Percentiles rank a stretch among this genome's conserved stretches.
phyloP scores from a whole-genome alignment of 1,284 basidiomycete species.

The Ceratobasidium sp. region DNA sequence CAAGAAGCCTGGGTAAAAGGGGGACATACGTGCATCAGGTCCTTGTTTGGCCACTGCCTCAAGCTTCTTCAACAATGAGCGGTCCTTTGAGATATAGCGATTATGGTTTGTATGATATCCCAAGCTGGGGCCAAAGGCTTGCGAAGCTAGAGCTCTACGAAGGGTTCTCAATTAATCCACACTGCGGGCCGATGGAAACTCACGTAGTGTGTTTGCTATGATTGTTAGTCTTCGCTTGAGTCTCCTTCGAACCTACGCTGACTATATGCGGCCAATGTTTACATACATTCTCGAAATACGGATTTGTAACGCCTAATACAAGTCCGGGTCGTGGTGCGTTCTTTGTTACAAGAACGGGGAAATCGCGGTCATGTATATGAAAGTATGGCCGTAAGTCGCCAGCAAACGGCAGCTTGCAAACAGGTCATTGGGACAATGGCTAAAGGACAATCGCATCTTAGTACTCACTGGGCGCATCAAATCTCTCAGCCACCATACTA shows the following conservation, averaged over 20 bases:
- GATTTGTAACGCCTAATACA: slow-evolving; percentile 93
- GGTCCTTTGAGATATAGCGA: slow-evolving; percentile 87
- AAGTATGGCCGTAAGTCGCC: slow-evolving; percentile 94
- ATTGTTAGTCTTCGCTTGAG: slow-evolving; percentile 56
- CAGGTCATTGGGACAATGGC: slow-evolving; percentile 16
- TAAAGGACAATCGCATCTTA: neutral
- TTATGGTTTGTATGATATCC: slow-evolving; percentile 85
- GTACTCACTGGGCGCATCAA: slow-evolving; percentile 80
- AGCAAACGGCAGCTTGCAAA: slow-evolving; percentile 78
- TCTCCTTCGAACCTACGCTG: slow-evolving; percentile 58
- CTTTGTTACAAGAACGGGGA: slow-evolving; percentile 78
- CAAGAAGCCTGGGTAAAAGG: neutral
- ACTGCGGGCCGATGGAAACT: neutral
- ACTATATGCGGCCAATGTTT: slow-evolving; percentile 90
- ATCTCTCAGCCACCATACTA: slow-evolving; percentile 91
- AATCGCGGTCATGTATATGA: slow-evolving; percentile 93
- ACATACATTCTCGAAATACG: slow-evolving; percentile 89
- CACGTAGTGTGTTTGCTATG: slow-evolving; percentile 51
- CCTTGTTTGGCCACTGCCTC: slow-evolving; percentile 66
- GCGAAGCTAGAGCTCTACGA: slow-evolving; percentile 23
- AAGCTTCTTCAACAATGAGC: slow-evolving; percentile 72
- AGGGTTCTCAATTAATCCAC: neutral
- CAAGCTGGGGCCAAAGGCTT: slow-evolving; percentile 59
- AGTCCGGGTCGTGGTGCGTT: slow-evolving; percentile 86
- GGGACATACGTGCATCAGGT: slow-evolving; percentile 63